A percentile compares a stretch with the other conserved stretches of the same genome.
Evolutionary conservation across 2,329 filamentous ascomycete genomes (phyloP).

Genomic region (Colletotrichum sp.): DNA sequence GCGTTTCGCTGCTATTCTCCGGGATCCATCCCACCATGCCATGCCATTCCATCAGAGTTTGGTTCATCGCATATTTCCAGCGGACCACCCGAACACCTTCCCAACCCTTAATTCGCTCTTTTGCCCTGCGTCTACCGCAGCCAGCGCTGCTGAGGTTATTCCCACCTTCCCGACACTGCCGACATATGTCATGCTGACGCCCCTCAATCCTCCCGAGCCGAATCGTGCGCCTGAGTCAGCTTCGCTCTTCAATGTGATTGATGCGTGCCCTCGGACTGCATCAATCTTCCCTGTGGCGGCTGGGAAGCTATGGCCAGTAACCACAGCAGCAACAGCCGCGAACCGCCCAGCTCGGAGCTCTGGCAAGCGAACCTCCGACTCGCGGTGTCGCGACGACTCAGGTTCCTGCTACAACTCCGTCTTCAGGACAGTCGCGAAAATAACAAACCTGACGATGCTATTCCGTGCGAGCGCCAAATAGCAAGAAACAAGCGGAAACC

Average conservation of each 20-base stretch:
- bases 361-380: not conserved
- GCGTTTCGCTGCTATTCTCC: not conserved
- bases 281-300: not conserved
- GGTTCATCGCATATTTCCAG: slow-evolving; percentile 3
- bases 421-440: not conserved
- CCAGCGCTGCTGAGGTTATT: not conserved
- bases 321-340: not conserved
- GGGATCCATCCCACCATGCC: not conserved
- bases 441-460: not conserved
- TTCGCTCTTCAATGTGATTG: not conserved
- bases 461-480: not conserved
- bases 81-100: not conserved
- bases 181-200: slow-evolving; percentile 4
- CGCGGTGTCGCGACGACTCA: not conserved
- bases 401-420: not conserved
- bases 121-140: not conserved
- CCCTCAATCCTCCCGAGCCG: not conserved
- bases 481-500: not conserved
- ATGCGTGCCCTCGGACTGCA: not conserved
- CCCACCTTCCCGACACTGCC: slow-evolving; percentile 1
- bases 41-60: not conserved
- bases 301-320: slow-evolving; percentile 2
- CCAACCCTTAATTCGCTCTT: not conserved
- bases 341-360: not conserved
- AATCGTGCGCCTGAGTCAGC: not conserved